Evolutionary conservation across 2,329 filamentous ascomycete species (phyloP).

Genomic region (Hortaea werneckii): DNA sequence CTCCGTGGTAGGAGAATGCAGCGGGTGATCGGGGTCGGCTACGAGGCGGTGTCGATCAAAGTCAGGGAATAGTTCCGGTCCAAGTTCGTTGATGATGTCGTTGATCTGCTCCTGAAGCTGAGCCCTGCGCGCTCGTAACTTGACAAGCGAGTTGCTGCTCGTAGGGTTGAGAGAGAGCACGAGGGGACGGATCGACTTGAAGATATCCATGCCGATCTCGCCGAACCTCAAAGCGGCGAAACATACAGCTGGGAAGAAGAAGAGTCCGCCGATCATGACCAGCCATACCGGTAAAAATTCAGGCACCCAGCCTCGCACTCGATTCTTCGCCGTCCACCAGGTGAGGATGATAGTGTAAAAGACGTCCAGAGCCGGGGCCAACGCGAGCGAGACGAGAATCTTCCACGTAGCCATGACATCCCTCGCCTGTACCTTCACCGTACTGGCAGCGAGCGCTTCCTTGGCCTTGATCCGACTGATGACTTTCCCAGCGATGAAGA

Average conservation of each 20-base stretch:
- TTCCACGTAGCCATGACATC: conserved; percentile 96
- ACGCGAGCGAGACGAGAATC: conserved; percentile 72
- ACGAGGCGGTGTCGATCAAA: conserved; percentile 71
- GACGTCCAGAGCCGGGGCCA: conserved; percentile 73
- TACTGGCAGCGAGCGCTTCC: conserved; percentile 73
- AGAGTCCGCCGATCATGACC: conserved; percentile 63
- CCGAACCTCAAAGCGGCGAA: conserved; percentile 91
- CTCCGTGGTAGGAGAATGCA: conserved; percentile 15
- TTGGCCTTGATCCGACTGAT: conserved; percentile 75
- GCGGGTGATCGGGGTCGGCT: conserved; percentile 37
- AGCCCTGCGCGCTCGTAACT: conserved; percentile 61
- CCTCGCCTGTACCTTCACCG: conserved; percentile 76
- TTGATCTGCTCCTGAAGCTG: conserved; percentile 75
- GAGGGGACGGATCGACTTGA: conserved; percentile 85
- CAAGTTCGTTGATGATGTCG: conserved; percentile 85
- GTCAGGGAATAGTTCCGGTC: conserved; percentile 94
- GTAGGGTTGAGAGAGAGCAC: conserved; percentile 75
- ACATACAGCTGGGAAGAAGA: conserved; percentile 77
- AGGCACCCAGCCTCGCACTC: conserved; percentile 72
- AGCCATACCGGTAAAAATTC: conserved; percentile 69
- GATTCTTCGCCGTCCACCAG: conserved; percentile 69
- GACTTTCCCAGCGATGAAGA: conserved; percentile 74
- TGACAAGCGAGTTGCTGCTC: conserved; percentile 73
- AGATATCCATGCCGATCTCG: conserved; percentile 97
- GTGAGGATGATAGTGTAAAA: conserved; percentile 67